Base-by-base conservation (phyloP, 139 green algal genomes). In the Coccomyxa sp. region DNA sequence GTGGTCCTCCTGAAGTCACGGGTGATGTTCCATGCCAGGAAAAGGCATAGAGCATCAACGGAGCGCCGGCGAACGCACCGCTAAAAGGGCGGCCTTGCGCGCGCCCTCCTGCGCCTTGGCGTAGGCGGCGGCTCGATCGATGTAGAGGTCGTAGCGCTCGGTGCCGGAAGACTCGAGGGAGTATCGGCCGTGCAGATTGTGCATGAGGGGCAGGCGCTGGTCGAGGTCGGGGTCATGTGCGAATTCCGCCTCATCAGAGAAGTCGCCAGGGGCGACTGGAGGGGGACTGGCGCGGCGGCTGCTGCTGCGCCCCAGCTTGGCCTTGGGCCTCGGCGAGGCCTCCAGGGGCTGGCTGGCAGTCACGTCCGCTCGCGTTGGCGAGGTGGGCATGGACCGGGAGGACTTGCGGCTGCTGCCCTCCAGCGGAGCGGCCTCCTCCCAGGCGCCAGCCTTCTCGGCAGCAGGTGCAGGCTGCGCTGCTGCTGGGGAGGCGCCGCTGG, bases 61-160 rank as follows among this genome's bases (percentile, higher is more conserved):
- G 38, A 51, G 38, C 38, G 38, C 3, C 7, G 38, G 38, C 38
- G 7, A 51, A 51, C 38, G 38, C 38, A 51, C 38, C 38, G 38
- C 38, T 51, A 51, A 7, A 51, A 51, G 38, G 38, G 38, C 38
- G 38, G 38, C 38, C 38, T 51, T 51, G 38, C 38, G 18, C 18
- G 71, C 71, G 27, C 21, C 27, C 71, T 77, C 23, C 3, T 77
- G 71, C 1, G 71, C 71, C 31, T 77, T 77, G 12, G 21, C 71
- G 71, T 77, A 77, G 27, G 71, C 71, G 21, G 71, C 25, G 10
- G 71, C 71, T 31, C 71, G 21, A 32, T 77, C 71, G 31, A 77
- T 77, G 71, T 77, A 77, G 3, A 77, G 25, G 12, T 77, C 71
- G 9, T 77, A 77, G 71, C 71, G 71, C 71, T 77, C 71, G 27